Conservation (phyloP, 345 rosid species). For the Eucalyptus tenuipes region DNA sequence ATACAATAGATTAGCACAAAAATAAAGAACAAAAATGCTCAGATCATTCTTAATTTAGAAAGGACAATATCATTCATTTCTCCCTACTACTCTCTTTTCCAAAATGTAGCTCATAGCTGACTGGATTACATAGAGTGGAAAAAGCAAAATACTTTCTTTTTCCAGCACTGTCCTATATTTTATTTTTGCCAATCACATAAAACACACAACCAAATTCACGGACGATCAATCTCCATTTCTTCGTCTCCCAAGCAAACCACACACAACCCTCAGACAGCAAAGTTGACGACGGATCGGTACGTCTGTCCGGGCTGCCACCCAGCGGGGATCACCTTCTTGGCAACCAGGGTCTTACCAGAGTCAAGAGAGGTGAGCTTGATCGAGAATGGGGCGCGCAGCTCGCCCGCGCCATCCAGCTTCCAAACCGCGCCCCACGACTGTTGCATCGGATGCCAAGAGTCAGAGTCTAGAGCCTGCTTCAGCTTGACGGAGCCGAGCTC, state of each 20-base stretch:
- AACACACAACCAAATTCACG: neutral
- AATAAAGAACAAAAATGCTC: neutral
- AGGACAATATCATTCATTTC: neutral
- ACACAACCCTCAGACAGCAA: neutral
- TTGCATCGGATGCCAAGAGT: conserved; percentile 42
- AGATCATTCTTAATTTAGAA: neutral
- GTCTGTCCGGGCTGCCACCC: too few species aligned
- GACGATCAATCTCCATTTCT: neutral
- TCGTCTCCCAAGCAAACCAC: neutral
- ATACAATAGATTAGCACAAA: neutral
- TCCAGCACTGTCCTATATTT: neutral
- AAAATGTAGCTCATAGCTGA: neutral
- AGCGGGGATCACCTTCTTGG: too few species aligned
- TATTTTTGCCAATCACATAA: neutral
- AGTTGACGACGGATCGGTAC: conserved; percentile 27
- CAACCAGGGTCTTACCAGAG: too few species aligned
- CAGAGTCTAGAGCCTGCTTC: conserved; percentile 23
- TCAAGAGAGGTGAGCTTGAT: too few species aligned
- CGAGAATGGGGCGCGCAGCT: neutral
- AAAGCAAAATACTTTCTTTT: neutral
- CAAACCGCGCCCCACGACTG: conserved; percentile 53
- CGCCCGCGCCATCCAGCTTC: conserved; percentile 30
- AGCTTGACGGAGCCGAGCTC: conserved; percentile 5
- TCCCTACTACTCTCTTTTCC: neutral
- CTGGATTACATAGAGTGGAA: neutral